Base-by-base conservation (phyloP, 2,329 filamentous ascomycete genomes). In the Tolypocladium cylindrosporum region DNA sequence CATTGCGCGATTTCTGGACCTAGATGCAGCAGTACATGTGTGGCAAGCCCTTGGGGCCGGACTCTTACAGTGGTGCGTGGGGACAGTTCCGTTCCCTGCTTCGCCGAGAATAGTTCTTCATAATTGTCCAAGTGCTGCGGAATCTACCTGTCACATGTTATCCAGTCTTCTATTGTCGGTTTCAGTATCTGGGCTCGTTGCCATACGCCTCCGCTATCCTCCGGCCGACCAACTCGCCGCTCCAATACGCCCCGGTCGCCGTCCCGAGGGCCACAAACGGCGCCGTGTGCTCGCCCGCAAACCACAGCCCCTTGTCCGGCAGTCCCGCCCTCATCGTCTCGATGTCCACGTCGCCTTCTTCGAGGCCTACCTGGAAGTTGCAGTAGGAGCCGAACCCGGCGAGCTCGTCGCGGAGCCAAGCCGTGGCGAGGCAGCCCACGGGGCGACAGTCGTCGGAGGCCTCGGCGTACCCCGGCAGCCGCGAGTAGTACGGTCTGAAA, bases 251-350 rank as follows among this genome's bases (percentile, higher is more conserved):
- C 0, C 93, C 93, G 0, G 91, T 95, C 14, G 87, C 89, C 5
- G 92, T 97, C 0, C 92, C 93, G 61, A 97, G 72, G 13, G 89
- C 91, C 36, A 95, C 86, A 75, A 96, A 96, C 5, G 92, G 91
- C 57, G 90, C 87, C 27, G 91, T 96, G 73, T 96, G 91, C 73
- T 96, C 91, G 0, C 91, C 91, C 0, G 91, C 91, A 63, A 96
- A 78, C 91, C 91, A 96, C 10, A 96, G 68, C 0, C 89, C 85
- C 27, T 84, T 75, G 14, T 83, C 84, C 1, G 85, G 86, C 62
- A 88, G 64, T 0, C 87, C 86, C 45, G 80, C 73, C 2, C 85
- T 75, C 72, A 90, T 81, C 3, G 70, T 72, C 54, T 87, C 81
- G 54, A 96, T 84, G 68, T 95, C 89, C 58, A 78, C 75, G 64